Evolutionary conservation across 2,329 filamentous ascomycete genomes (phyloP).

Genomic region (Fusarium decemcellulare): DNA sequence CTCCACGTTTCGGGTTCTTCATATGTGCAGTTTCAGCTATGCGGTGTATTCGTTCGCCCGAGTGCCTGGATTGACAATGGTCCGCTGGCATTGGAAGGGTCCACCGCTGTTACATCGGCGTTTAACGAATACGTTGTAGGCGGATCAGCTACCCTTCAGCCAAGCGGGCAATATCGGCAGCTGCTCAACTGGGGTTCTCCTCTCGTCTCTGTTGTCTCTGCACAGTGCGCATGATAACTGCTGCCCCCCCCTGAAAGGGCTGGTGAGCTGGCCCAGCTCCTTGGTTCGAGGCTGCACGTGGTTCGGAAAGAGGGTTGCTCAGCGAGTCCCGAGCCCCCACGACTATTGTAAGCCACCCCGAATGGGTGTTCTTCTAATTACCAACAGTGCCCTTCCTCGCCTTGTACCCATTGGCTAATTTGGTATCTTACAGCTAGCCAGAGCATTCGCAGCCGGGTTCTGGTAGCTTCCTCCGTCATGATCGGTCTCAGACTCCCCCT

Average conservation of each 20-base stretch:
- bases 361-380: not conserved
- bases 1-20: not conserved
- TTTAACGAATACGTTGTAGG: constrained; percentile 25
- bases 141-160: constrained; percentile 21
- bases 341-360: not conserved
- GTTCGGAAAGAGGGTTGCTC: constrained; percentile 1
- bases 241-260: constrained; percentile 2
- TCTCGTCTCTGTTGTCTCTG: constrained; percentile 10
- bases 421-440: too few species aligned
- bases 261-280: constrained; percentile 20
- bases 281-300: constrained; percentile 16
- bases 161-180: constrained; percentile 20
- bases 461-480: too few species aligned
- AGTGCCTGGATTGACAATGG: constrained; percentile 14
- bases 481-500: too few species aligned
- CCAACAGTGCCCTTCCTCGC: not conserved
- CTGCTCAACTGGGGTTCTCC: constrained; percentile 1
- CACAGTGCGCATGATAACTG: constrained; percentile 25
- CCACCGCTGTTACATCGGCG: constrained; percentile 21
- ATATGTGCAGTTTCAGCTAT: not conserved
- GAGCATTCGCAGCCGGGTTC: too few species aligned
- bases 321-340: not conserved
- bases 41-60: not conserved
- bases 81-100: constrained; percentile 16
- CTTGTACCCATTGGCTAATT: too few species aligned